Percentiles rank a stretch among this genome's conserved stretches.
These are phyloP conservation scores for Aspergillus nanangensis DNA, from an alignment of 495 filamentous ascomycete species.

Conservation along the genomic window DNA sequence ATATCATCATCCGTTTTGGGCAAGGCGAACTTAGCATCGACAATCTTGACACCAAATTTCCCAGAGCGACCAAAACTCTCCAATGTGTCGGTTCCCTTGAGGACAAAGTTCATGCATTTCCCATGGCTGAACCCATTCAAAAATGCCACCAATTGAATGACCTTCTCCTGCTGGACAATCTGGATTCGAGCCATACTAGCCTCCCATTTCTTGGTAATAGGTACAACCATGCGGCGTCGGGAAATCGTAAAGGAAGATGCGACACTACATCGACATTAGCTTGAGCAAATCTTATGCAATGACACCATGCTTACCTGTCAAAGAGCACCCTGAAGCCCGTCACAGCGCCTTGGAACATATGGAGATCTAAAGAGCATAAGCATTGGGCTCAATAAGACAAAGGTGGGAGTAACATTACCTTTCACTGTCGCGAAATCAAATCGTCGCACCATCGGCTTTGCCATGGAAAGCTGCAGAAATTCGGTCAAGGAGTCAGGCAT, in stretches of 20 bases:
- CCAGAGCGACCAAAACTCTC: slow-evolving; percentile 64
- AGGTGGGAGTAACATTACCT: slow-evolving; percentile 20
- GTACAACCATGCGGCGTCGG: slow-evolving; percentile 81
- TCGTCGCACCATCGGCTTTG: slow-evolving; percentile 36
- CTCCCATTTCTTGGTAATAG: slow-evolving; percentile 88
- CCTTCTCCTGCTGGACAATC: slow-evolving; percentile 67
- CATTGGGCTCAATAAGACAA: slow-evolving; percentile 15
- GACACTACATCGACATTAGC: too few species aligned
- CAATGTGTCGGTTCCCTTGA: slow-evolving; percentile 75
- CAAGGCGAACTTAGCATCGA: slow-evolving; percentile 86
- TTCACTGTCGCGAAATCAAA: slow-evolving; percentile 38
- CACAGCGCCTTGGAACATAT: slow-evolving; percentile 69
- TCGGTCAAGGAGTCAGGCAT: slow-evolving; percentile 48
- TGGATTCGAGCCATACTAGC: slow-evolving; percentile 70
- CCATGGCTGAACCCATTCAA: slow-evolving; percentile 76
- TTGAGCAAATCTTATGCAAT: too few species aligned
- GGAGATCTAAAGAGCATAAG: slow-evolving; percentile 55
- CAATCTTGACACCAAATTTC: slow-evolving; percentile 66
- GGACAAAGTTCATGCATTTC: slow-evolving; percentile 77
- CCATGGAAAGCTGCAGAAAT: slow-evolving; percentile 43
- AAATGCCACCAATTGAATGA: slow-evolving; percentile 73
- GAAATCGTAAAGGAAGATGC: slow-evolving; percentile 74
- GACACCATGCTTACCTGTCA: slow-evolving; percentile 59
- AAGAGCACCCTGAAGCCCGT: slow-evolving; percentile 75
- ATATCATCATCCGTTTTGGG: slow-evolving; percentile 58